Evolutionary conservation across 371 early-diverging fungal genomes (phyloP).

Genomic region (Edhazardia aedis): DNA sequence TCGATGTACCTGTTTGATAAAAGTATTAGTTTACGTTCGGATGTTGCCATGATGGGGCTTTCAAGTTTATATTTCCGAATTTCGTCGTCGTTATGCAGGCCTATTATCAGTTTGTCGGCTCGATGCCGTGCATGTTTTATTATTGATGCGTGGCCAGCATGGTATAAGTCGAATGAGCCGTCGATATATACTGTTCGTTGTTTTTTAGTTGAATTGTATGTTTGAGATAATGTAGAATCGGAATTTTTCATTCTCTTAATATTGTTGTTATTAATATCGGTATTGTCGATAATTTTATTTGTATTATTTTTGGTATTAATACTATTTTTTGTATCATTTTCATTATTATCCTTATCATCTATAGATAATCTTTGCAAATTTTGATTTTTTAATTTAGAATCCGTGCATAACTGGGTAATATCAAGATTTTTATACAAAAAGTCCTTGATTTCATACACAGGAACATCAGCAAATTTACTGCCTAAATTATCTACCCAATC

Average conservation of each 20-base stretch:
- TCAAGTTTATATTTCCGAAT: background rate
- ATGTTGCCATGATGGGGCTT: background rate
- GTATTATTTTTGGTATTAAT: background rate
- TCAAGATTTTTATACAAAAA: too few relatives aligned
- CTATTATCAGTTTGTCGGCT: slow-evolving; percentile 69
- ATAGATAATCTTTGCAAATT: background rate
- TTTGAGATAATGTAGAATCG: background rate
- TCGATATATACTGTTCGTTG: slow-evolving; percentile 60
- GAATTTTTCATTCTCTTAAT: too few relatives aligned
- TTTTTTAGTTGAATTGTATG: background rate
- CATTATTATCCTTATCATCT: background rate
- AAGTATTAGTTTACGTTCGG: slow-evolving; percentile 15
- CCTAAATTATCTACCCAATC: too few relatives aligned
- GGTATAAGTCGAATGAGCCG: slow-evolving; percentile 81
- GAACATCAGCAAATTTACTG: too few relatives aligned
- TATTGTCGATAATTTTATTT: background rate
- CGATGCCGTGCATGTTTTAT: slow-evolving; percentile 59
- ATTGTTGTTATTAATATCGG: background rate
- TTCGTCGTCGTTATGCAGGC: slow-evolving; percentile 50
- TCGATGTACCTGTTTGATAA: slow-evolving; percentile 19
- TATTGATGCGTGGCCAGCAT: slow-evolving; percentile 74
- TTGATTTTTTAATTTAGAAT: background rate
- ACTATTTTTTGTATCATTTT: too few relatives aligned
- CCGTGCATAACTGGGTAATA: background rate
- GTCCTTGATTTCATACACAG: background rate